phyloP scores from a whole-genome alignment of 2,329 filamentous ascomycete genomes.

The Ceratocystis papillata region DNA sequence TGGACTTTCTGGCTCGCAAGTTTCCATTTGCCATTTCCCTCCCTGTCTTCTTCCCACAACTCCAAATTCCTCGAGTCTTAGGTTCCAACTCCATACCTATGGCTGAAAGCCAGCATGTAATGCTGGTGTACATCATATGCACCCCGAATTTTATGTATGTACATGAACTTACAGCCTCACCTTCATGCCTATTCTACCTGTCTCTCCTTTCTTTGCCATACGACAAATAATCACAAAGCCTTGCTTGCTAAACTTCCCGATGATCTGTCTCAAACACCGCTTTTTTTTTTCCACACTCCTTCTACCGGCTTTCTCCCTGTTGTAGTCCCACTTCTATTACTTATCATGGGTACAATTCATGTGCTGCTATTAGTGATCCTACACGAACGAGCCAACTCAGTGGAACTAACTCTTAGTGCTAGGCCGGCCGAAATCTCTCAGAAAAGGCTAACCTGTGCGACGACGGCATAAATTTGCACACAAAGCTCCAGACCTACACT shows the following conservation, averaged over 20 bases:
- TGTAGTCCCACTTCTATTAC: background rate
- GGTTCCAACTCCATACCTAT: background rate
- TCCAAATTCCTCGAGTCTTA: background rate
- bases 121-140: background rate
- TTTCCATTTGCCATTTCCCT: background rate
- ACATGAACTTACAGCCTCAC: background rate
- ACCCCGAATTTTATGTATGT: background rate
- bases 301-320: background rate
- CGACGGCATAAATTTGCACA: background rate
- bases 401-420: background rate
- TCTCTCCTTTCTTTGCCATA: slow-evolving; percentile 6
- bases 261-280: background rate
- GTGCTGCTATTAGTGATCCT: slow-evolving; percentile 6
- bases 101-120: background rate
- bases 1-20: too few species aligned
- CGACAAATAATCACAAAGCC: background rate
- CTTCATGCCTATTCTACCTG: background rate
- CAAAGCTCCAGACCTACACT: background rate
- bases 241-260: background rate
- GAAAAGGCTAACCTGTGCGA: background rate
- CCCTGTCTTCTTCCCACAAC: background rate
- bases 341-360: background rate
- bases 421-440: background rate
- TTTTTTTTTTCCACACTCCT: slow-evolving; percentile 4
- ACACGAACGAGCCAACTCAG: slow-evolving; percentile 4